These are phyloP conservation scores for Irineochytrium annulatum DNA, from an alignment of 192 early-diverging fungal species.

Conservation along the genomic window DNA sequence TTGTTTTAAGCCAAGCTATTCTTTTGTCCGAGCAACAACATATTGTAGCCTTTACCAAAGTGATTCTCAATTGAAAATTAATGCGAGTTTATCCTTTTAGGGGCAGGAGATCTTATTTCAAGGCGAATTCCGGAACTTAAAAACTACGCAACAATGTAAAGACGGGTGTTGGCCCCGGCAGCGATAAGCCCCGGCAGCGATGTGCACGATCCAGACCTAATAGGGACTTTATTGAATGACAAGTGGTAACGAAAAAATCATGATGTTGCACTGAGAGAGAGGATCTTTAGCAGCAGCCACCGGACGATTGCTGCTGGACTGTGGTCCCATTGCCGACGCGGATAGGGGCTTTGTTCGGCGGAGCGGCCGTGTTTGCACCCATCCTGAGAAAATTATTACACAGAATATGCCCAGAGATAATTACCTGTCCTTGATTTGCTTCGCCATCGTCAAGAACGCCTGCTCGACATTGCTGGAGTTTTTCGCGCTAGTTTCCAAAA, in stretches of 20 bases:
- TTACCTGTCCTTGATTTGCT: slow-evolving; percentile 97
- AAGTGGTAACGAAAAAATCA: not conserved
- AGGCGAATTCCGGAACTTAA: too few relatives aligned
- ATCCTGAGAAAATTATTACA: slow-evolving; percentile 36
- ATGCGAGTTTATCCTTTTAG: too few relatives aligned
- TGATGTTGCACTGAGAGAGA: not conserved
- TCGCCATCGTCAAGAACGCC: slow-evolving; percentile 99
- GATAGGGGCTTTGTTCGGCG: slow-evolving; percentile 45
- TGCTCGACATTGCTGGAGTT: slow-evolving; percentile 97
- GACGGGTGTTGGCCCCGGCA: too few relatives aligned
- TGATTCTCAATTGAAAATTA: too few relatives aligned
- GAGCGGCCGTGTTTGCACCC: slow-evolving; percentile 47
- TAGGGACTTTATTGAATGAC: not conserved
- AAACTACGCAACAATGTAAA: too few relatives aligned
- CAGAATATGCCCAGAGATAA: slow-evolving; percentile 3
- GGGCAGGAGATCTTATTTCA: too few relatives aligned
- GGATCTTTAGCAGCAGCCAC: slow-evolving; percentile 51
- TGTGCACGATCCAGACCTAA: too few relatives aligned
- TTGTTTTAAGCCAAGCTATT: too few relatives aligned
- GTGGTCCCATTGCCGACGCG: slow-evolving; percentile 49
- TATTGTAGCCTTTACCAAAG: too few relatives aligned
- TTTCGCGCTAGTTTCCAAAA: slow-evolving; percentile 98
- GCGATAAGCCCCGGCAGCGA: too few relatives aligned
- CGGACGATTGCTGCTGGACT: slow-evolving; percentile 42
- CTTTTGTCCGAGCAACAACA: too few relatives aligned